These are phyloP conservation scores for Candolleomyces efflorescens DNA, from an alignment of 768 basidiomycete species.

Conservation along the genomic window DNA sequence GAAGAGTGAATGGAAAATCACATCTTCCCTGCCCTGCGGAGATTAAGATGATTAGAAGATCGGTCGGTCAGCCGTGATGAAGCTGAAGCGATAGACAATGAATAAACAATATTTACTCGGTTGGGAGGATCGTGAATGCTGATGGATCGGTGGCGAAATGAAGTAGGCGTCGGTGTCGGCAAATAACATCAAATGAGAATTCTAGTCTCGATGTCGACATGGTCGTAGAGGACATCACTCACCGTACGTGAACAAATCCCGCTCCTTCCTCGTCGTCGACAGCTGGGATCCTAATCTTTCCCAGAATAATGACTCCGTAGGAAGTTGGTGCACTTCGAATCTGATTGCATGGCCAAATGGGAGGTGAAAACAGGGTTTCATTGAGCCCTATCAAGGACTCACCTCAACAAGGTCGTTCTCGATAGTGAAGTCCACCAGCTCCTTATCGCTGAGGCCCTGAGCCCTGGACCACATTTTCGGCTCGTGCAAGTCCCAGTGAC, in stretches of 20 bases:
- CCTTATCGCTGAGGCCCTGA: conserved; percentile 41
- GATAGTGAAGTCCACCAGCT: conserved; percentile 50
- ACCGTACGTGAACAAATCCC: conserved; percentile 74
- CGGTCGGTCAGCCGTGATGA: background rate
- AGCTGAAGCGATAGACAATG: conserved; percentile 4
- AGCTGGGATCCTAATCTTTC: conserved; percentile 71
- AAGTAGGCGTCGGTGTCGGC: background rate
- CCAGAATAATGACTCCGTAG: conserved; percentile 69
- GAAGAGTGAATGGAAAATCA: conserved; percentile 68
- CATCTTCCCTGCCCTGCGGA: conserved; percentile 56
- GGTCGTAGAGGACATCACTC: too few species aligned
- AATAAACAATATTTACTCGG: conserved; percentile 39
- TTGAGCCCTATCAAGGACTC: background rate
- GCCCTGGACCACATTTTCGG: conserved; percentile 70
- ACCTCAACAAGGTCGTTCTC: conserved; percentile 41
- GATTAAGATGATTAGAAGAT: background rate
- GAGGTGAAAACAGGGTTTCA: background rate
- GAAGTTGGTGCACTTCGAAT: conserved; percentile 54
- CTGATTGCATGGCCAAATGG: conserved; percentile 16
- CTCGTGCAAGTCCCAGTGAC: conserved; percentile 69
- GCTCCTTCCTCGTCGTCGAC: conserved; percentile 57
- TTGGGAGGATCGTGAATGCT: conserved; percentile 78
- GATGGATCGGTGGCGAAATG: conserved; percentile 7
- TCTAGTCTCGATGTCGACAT: background rate
- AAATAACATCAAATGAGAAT: too few species aligned